Conservation (phyloP, 441 rosid species). For the Pelargonium cotyledonis region DNA sequence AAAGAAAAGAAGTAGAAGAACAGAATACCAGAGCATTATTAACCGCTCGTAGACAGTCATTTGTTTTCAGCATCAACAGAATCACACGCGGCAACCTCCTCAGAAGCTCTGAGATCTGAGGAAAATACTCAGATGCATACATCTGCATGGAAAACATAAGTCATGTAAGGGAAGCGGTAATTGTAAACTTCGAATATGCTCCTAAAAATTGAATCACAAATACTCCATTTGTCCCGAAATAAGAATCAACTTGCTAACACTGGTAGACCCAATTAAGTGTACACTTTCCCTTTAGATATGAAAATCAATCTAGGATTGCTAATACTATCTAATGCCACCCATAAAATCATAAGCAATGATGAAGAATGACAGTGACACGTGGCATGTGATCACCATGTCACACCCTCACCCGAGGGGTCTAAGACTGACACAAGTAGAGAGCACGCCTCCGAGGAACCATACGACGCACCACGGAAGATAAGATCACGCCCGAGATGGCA, state of each 20-base stretch:
- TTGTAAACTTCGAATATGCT: neutral
- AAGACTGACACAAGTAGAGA: no score
- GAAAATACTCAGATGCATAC: constrained; percentile 88
- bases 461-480: no score
- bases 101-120: constrained; percentile 85
- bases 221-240: neutral
- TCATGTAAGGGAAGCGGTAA: constrained; percentile 4
- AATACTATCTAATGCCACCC: neutral
- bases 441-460: no score
- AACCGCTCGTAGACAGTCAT: constrained; percentile 88
- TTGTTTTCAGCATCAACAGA: constrained; percentile 83
- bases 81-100: constrained; percentile 88
- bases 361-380: no score
- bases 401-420: no score
- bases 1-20: constrained; percentile 7
- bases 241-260: neutral
- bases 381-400: no score
- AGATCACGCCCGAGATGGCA: no score
- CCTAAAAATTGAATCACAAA: neutral
- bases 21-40: constrained; percentile 61
- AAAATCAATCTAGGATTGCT: neutral
- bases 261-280: neutral
- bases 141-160: constrained; percentile 34
- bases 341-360: no score
- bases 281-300: neutral